Conservation (phyloP, 2,329 filamentous ascomycete genomes). For the Neofusicoccum laricinum region DNA sequence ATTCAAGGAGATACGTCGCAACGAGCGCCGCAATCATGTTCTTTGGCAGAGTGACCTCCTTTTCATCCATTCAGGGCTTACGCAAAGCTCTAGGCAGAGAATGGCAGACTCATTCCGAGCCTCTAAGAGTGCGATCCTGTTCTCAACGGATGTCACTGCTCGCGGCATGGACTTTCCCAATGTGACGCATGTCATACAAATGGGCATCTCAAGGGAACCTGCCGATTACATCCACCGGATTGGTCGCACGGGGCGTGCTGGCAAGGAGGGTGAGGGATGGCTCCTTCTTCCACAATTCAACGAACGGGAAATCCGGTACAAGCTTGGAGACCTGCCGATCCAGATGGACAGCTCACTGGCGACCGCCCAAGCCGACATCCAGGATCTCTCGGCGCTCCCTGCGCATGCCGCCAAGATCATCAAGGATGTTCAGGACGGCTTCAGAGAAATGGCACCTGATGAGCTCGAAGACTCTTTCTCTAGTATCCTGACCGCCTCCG, state of each 20-base stretch:
- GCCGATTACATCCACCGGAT: constrained; percentile 53
- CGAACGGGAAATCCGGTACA: constrained; percentile 44
- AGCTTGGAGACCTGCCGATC: constrained; percentile 57
- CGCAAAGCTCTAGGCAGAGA: constrained; percentile 65
- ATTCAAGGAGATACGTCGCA: neutral
- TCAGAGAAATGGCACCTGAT: neutral
- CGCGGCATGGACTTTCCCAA: constrained; percentile 54
- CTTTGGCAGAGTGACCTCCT: constrained; percentile 41
- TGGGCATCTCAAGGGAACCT: constrained; percentile 44
- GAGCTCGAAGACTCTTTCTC: neutral
- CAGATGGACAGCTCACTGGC: constrained; percentile 53
- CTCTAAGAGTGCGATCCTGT: constrained; percentile 54
- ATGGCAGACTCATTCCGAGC: constrained; percentile 70
- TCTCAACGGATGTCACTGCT: constrained; percentile 52
- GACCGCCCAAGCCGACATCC: constrained; percentile 44
- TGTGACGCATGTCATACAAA: constrained; percentile 52
- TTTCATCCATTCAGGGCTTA: constrained; percentile 77
- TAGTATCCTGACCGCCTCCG: neutral
- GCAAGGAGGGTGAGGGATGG: constrained; percentile 70
- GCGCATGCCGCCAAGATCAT: constrained; percentile 22
- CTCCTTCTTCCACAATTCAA: constrained; percentile 61
- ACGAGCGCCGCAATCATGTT: constrained; percentile 24
- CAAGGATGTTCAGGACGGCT: neutral
- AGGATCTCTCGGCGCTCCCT: constrained; percentile 35
- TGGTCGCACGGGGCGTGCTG: constrained; percentile 60